Conservation (phyloP, 768 basidiomycete genomes). For the Amanita thiersii region DNA sequence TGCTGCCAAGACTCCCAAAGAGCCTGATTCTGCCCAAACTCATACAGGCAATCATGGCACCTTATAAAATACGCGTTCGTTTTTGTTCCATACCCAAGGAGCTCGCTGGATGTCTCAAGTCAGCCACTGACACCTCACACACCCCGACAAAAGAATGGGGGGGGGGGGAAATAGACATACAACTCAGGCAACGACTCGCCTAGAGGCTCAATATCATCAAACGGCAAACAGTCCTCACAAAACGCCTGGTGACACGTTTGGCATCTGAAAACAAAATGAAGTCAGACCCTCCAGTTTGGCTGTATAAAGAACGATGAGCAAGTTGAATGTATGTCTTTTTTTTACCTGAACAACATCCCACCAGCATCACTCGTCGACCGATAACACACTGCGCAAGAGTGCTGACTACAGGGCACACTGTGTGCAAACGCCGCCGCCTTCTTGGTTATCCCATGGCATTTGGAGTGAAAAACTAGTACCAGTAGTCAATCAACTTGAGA, state of each 20-base stretch:
- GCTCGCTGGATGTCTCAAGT: slow-evolving; percentile 19
- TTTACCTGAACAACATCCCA: slow-evolving; percentile 51
- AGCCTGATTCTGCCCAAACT: slow-evolving; percentile 24
- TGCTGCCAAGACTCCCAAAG: slow-evolving; percentile 35
- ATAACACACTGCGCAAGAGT: slow-evolving; percentile 36
- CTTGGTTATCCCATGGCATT: slow-evolving; percentile 33
- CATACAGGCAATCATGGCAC: slow-evolving; percentile 39
- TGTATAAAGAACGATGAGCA: no score
- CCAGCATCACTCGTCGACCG: slow-evolving; percentile 39
- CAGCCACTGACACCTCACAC: not conserved
- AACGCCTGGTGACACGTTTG: slow-evolving; percentile 52
- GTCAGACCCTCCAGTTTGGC: not conserved
- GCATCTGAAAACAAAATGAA: slow-evolving; percentile 28
- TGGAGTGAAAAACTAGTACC: slow-evolving; percentile 41
- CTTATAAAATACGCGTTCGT: slow-evolving; percentile 37
- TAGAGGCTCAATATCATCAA: slow-evolving; percentile 39
- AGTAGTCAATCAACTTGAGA: no score
- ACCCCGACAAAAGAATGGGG: not conserved
- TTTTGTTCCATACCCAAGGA: slow-evolving; percentile 30
- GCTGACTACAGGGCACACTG: slow-evolving; percentile 36
- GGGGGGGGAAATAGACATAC: slow-evolving; percentile 23
- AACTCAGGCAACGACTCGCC: slow-evolving; percentile 54
- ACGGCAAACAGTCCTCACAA: slow-evolving; percentile 54
- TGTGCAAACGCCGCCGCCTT: slow-evolving; percentile 7
- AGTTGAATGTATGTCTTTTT: not conserved